Percentiles rank a stretch among this genome's conserved stretches.
phyloP scores from a whole-genome alignment of 768 basidiomycete genomes.

The Mrakia gelida region DNA sequence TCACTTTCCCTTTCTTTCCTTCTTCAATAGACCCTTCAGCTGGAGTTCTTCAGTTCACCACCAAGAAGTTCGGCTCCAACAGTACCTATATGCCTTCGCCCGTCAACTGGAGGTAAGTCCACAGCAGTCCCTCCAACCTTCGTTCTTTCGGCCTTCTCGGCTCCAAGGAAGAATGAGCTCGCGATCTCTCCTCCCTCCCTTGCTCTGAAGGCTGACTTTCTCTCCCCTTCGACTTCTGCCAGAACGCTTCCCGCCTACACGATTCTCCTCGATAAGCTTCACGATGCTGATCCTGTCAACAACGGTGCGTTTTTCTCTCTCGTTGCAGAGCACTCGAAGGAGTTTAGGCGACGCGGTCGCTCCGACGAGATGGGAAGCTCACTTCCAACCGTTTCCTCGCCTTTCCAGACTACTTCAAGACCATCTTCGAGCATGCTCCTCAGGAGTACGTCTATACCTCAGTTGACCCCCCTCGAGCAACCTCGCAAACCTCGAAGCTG shows the following conservation, averaged over 20 bases:
- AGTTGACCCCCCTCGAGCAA: too few relatives aligned
- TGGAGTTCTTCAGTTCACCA: conserved; percentile 19
- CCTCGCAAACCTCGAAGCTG: neutral
- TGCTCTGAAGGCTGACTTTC: neutral
- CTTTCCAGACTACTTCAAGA: conserved; percentile 46
- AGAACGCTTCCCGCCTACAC: conserved; percentile 41
- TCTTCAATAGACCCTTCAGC: conserved; percentile 23
- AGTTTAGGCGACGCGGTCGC: neutral
- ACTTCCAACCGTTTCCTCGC: neutral
- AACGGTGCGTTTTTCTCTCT: conserved; percentile 47
- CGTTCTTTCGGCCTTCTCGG: neutral
- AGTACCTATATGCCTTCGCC: conserved; percentile 17
- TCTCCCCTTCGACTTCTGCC: neutral
- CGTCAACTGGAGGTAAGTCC: conserved; percentile 29
- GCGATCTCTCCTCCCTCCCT: neutral
- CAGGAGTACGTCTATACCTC: conserved; percentile 10
- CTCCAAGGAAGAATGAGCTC: neutral
- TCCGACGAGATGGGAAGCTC: neutral
- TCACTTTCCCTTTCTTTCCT: neutral
- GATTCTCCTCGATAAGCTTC: conserved; percentile 78
- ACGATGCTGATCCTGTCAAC: conserved; percentile 84
- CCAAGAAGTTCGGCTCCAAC: conserved; percentile 17
- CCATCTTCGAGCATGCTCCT: conserved; percentile 60
- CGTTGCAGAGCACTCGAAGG: neutral
- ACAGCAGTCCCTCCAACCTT: neutral